phyloP scores from a whole-genome alignment of 768 basidiomycete genomes.

The Coprinopsis cinerea region DNA sequence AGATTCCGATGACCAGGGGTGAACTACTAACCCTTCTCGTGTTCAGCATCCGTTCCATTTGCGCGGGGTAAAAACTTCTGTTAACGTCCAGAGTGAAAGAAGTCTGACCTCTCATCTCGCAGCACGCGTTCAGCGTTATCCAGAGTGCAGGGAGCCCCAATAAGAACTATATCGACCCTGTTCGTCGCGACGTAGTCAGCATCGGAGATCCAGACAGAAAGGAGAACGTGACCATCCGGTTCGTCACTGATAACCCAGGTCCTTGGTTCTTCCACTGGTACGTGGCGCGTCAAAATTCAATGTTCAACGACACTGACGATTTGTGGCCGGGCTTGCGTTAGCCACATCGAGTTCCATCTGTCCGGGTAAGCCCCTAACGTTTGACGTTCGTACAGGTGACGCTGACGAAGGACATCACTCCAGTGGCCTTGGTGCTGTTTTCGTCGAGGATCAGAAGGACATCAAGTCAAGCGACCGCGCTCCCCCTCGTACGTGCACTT shows the following conservation, averaged over 20 bases:
- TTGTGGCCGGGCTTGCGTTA: conserved; percentile 11
- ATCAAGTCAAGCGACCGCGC: too few species aligned
- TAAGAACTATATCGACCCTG: conserved; percentile 48
- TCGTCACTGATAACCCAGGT: conserved; percentile 36
- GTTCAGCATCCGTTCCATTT: conserved; percentile 38
- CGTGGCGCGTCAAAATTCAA: background rate
- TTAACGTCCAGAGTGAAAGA: background rate
- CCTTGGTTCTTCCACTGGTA: background rate
- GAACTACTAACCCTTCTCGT: too few species aligned
- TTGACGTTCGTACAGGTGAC: too few species aligned
- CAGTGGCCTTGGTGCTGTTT: too few species aligned
- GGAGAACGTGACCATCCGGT: conserved; percentile 52
- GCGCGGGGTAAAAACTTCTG: conserved; percentile 31
- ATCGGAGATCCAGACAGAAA: conserved; percentile 25
- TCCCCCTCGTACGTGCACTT: too few species aligned
- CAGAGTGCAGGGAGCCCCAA: conserved; percentile 31
- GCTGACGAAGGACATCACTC: too few species aligned
- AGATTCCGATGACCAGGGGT: too few species aligned
- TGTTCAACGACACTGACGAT: background rate
- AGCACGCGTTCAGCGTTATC: conserved; percentile 36
- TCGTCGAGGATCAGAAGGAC: too few species aligned
- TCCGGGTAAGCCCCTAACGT: background rate
- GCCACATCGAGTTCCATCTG: conserved; percentile 5
- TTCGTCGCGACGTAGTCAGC: conserved; percentile 48
- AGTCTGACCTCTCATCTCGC: background rate